These are phyloP conservation scores for Ligustrum vulgare DNA, from an alignment of 257 asterid genomes.

Conservation along the genomic window DNA sequence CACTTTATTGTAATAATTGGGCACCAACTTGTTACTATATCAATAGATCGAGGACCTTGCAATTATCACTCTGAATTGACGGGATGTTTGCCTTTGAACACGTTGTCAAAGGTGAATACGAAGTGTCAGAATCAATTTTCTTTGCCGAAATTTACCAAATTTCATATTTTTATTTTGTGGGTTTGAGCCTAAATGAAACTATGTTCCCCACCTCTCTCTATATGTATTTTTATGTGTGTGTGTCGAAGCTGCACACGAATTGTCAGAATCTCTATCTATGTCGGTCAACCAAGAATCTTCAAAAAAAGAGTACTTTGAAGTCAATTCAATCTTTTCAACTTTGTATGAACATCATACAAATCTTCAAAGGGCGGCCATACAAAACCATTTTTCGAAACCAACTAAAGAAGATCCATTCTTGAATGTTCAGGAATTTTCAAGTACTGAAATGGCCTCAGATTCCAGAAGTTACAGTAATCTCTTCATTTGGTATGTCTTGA, in stretches of 20 bases:
- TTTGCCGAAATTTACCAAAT: slow-evolving; percentile 6
- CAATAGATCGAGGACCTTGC: not conserved
- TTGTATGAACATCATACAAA: slow-evolving; percentile 21
- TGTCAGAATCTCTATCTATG: not conserved
- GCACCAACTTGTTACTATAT: not conserved
- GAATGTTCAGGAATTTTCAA: slow-evolving; percentile 7
- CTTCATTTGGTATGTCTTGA: slow-evolving; percentile 18
- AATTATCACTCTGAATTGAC: not conserved
- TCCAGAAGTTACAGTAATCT: slow-evolving; percentile 1
- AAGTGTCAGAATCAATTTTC: slow-evolving; percentile 11
- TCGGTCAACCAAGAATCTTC: slow-evolving; percentile 46
- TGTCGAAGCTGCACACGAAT: not conserved
- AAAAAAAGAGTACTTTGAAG: slow-evolving; percentile 24
- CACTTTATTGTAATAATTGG: not conserved
- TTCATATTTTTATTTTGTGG: not conserved
- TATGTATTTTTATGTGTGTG: not conserved
- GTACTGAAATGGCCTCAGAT: slow-evolving; percentile 30
- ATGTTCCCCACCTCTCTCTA: not conserved
- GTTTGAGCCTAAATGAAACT: slow-evolving; percentile 1
- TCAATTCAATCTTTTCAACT: slow-evolving; percentile 36
- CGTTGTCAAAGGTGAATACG: slow-evolving; percentile 20
- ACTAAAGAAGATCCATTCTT: not conserved
- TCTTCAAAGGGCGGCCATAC: not conserved
- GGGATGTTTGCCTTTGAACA: slow-evolving; percentile 15
- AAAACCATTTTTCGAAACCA: not conserved